phyloP scores from a whole-genome alignment of 2,329 filamentous ascomycete genomes.

The Claviceps spartinae region DNA sequence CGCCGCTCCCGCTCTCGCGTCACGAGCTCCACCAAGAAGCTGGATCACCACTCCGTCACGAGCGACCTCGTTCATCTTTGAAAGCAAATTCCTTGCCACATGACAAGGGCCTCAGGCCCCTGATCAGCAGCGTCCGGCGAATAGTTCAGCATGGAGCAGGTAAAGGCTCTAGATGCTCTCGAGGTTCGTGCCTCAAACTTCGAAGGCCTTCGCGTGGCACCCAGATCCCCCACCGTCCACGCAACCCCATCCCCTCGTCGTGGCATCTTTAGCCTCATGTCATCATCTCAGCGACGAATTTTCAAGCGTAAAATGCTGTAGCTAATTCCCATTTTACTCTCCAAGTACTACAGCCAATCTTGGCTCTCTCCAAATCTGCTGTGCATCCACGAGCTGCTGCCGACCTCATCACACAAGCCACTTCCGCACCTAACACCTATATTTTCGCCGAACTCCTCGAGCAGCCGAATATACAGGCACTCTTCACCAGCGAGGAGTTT shows the following conservation, averaged over 20 bases:
- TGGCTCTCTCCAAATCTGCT: conserved; percentile 76
- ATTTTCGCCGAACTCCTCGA: conserved; percentile 90
- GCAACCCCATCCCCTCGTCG: not conserved
- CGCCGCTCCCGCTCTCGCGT: not conserved
- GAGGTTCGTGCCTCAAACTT: conserved; percentile 29
- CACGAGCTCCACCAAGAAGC: not conserved
- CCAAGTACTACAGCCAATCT: conserved; percentile 52
- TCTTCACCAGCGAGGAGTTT: conserved; percentile 49
- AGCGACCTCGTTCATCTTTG: not conserved
- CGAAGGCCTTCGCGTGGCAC: not conserved
- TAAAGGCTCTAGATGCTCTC: conserved; percentile 49
- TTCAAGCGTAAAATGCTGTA: not conserved
- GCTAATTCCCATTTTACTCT: conserved; percentile 7
- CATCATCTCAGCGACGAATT: not conserved
- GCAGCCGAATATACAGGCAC: conserved; percentile 62
- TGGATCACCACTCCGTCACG: not conserved
- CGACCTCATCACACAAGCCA: conserved; percentile 77
- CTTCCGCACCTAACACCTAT: conserved; percentile 77
- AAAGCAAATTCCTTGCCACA: not conserved
- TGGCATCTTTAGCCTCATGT: not conserved
- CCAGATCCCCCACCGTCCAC: not conserved
- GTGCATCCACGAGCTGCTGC: conserved; percentile 71
- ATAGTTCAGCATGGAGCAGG: conserved; percentile 53
- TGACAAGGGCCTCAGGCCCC: conserved; percentile 1
- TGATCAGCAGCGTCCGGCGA: conserved; percentile 3